Evolutionary conservation across 2,329 filamentous ascomycete species (phyloP).

Genomic region (Aspergillus amoenus): DNA sequence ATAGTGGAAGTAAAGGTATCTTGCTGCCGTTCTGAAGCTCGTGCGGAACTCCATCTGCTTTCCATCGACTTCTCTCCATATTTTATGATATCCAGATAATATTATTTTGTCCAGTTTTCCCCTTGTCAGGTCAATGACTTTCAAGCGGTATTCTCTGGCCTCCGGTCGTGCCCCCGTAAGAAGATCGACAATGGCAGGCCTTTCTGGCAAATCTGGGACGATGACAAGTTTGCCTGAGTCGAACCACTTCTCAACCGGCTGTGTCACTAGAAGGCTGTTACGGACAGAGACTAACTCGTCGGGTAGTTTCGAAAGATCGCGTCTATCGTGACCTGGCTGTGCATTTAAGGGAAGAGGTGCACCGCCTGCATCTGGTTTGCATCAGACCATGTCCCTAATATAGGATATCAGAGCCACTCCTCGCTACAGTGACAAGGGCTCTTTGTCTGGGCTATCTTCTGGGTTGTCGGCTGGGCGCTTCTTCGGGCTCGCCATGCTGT

Average conservation of each 20-base stretch:
- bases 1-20: conserved; percentile 24
- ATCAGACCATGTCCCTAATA: not conserved
- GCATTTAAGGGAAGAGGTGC: conserved; percentile 17
- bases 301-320: too few relatives aligned
- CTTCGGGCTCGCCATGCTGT: too few relatives aligned
- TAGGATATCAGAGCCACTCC: not conserved
- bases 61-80: too few relatives aligned
- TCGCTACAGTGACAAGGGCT: not conserved
- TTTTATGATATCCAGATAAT: too few relatives aligned
- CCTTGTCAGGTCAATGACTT: not conserved
- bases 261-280: conserved; percentile 14
- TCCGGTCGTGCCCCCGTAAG: not conserved
- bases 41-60: too few relatives aligned
- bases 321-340: not conserved
- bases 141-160: not conserved
- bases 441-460: too few relatives aligned
- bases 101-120: too few relatives aligned
- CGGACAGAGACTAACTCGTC: conserved; percentile 18
- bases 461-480: too few relatives aligned
- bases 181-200: not conserved
- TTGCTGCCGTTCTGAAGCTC: conserved; percentile 12
- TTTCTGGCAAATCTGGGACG: conserved; percentile 11
- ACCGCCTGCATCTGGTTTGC: not conserved
- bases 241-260: conserved; percentile 5
- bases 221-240: conserved; percentile 15